Evolutionary conservation across 2,329 filamentous ascomycete species (phyloP).

Genomic region (Microthyrium microscopicum): DNA sequence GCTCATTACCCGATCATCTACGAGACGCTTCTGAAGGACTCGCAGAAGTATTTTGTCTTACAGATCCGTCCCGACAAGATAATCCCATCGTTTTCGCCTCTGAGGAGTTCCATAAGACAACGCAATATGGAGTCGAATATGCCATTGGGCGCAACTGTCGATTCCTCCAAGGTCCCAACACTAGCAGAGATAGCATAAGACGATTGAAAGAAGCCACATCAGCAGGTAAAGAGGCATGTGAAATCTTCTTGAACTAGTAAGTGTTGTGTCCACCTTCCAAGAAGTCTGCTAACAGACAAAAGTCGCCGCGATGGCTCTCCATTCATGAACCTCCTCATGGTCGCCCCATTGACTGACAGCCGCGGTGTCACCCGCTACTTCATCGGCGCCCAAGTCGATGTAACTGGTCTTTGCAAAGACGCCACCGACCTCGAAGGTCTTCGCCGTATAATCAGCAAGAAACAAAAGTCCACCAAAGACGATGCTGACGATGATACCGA

Average conservation of each 20-base stretch:
- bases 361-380: slow-evolving; percentile 50
- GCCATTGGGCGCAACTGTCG: slow-evolving; percentile 61
- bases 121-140: slow-evolving; percentile 58
- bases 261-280: slow-evolving; percentile 11
- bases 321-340: slow-evolving; percentile 63
- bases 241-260: slow-evolving; percentile 61
- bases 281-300: not conserved
- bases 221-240: slow-evolving; percentile 51
- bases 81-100: slow-evolving; percentile 67
- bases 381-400: slow-evolving; percentile 56
- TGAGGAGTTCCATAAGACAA: slow-evolving; percentile 59
- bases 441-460: slow-evolving; percentile 28
- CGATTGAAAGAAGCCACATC: slow-evolving; percentile 45
- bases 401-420: slow-evolving; percentile 51
- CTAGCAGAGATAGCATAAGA: slow-evolving; percentile 43
- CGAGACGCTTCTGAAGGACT: slow-evolving; percentile 56
- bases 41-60: slow-evolving; percentile 62
- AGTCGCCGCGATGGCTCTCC: slow-evolving; percentile 57
- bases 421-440: slow-evolving; percentile 48
- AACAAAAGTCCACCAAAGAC: not conserved
- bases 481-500: slow-evolving; percentile 10
- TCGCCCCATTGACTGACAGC: slow-evolving; percentile 53
- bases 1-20: slow-evolving; percentile 46
- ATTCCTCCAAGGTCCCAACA: slow-evolving; percentile 60
- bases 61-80: slow-evolving; percentile 54